These are phyloP conservation scores for Carpinus fangiana DNA, from an alignment of 306 rosid genomes.

Conservation along the genomic window DNA sequence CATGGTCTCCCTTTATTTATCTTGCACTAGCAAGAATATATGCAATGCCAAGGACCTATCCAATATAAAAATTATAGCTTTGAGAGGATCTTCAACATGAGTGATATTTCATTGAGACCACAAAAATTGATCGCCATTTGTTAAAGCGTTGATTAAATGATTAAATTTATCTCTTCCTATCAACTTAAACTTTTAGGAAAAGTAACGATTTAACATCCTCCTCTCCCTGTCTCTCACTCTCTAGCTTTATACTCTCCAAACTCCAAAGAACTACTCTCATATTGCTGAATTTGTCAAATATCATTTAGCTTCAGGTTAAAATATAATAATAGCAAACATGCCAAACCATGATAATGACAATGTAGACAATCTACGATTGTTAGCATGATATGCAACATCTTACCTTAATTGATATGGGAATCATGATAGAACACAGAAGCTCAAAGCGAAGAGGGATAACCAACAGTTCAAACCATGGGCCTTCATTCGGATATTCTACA, in stretches of 20 bases:
- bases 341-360: conserved; percentile 21
- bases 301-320: not conserved
- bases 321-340: conserved; percentile 6
- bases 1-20: conserved; percentile 24
- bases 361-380: conserved; percentile 15
- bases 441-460: conserved; percentile 96
- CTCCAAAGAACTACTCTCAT: not conserved
- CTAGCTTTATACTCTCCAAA: not conserved
- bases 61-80: not conserved
- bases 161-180: too few species aligned
- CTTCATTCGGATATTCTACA: conserved; percentile 82
- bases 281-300: not conserved
- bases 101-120: not conserved
- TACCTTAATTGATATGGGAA: conserved; percentile 99
- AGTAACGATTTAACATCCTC: not conserved
- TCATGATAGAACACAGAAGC: conserved; percentile 98
- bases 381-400: conserved; percentile 20
- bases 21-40: not conserved
- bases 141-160: too few species aligned
- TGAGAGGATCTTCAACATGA: not conserved
- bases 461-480: conserved; percentile 93
- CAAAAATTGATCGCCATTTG: not conserved
- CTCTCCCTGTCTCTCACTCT: conserved; percentile 3
- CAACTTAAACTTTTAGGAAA: too few species aligned
- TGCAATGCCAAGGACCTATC: not conserved